Percentiles rank a stretch among this genome's conserved stretches.
These are phyloP conservation scores for Penstemon eatonii DNA, from an alignment of 257 asterid species.

Conservation along the genomic window DNA sequence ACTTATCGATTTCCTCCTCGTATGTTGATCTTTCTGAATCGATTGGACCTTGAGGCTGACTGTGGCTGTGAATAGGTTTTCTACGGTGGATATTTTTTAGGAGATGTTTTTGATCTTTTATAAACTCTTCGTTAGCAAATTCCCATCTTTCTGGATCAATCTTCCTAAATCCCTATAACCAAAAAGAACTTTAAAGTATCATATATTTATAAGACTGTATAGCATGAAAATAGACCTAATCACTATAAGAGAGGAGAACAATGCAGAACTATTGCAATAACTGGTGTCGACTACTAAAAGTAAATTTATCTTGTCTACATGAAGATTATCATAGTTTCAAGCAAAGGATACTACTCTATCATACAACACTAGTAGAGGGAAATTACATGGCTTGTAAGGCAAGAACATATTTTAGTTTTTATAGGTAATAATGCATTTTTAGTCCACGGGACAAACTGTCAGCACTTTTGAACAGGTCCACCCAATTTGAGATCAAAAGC, in stretches of 20 bases:
- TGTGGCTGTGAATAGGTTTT: constrained; percentile 97
- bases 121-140: constrained; percentile 85
- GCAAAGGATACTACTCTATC: neutral
- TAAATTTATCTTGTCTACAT: neutral
- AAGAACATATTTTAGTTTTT: too few relatives aligned
- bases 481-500: too few relatives aligned
- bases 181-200: neutral
- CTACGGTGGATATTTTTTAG: constrained; percentile 88
- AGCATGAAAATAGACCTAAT: too few relatives aligned
- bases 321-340: neutral
- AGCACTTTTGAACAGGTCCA: too few relatives aligned
- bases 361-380: neutral
- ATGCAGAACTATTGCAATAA: neutral
- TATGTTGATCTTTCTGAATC: constrained; percentile 82
- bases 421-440: too few relatives aligned
- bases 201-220: neutral
- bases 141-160: constrained; percentile 97
- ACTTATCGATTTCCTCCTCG: constrained; percentile 88
- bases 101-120: constrained; percentile 84
- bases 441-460: too few relatives aligned
- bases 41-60: constrained; percentile 72
- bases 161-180: constrained; percentile 82
- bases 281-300: neutral
- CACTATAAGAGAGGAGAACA: neutral
- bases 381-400: neutral